Base-by-base conservation (phyloP, 768 basidiomycete species). In the Saitozyma podzolica region DNA sequence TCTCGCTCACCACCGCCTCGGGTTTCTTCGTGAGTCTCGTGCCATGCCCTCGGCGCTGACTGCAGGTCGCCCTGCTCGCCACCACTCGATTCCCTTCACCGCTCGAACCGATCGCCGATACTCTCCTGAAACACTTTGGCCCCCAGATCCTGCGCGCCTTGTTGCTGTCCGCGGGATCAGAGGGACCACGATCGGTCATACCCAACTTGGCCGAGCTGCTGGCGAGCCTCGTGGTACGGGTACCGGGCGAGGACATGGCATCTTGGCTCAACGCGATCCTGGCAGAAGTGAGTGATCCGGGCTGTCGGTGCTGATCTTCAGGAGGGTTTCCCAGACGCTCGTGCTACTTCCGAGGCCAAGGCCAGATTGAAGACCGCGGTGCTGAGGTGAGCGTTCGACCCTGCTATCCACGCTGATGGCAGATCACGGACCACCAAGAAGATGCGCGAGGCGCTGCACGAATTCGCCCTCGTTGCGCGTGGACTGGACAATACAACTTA, bases 161-260 rank as follows among this genome's bases (percentile, higher is more conserved):
- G 3, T 77, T 97, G 17, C 83, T 84, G 54, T 92, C 90, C 19
- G 90, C 95, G 58, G 93, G 90, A 0, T 87, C 89, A 11, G 84
- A 88, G 3, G 89, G 92, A 1, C 94, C 94, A 0, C 82, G 92
- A 59, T 91, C 90, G 20, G 87, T 86, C 16, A 87, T 88, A 5
- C 88, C 85, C 17, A 95, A 95, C 74, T 82, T 96, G 37, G 88
- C 91, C 4, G 92, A 95, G 67, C 79, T 96, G 40, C 80, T 97
- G 37, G 86, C 86, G 2, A 85, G 84, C 47, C 76, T 95, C 8
- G 82, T 88, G 39, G 83, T 83, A 13, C 84, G 89, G 58, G 81
- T 84, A 52, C 84, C 85, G 0, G 65, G 68, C 13, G 77, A 81
- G 40, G 83, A 85, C 51, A 84, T 84, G 58, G 83, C 84, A 54